Conservation (phyloP, 2,329 filamentous ascomycete species). For the Diatrype stigma region DNA sequence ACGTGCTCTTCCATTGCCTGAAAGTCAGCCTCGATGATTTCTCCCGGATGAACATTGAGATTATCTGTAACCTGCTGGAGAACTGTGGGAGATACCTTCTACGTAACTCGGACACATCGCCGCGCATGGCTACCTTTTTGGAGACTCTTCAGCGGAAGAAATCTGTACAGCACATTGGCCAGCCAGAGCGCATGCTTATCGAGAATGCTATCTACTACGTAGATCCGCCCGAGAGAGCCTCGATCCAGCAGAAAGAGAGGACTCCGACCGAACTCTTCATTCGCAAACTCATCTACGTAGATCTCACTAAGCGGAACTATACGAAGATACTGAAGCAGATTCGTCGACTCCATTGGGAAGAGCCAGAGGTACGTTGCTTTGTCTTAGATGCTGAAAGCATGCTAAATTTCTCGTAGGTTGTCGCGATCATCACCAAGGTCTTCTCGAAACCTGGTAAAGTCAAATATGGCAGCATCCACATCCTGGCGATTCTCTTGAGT, state of each 20-base stretch:
- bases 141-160: slow-evolving; percentile 97
- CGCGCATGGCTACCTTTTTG: slow-evolving; percentile 88
- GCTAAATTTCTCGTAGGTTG: slow-evolving; percentile 46
- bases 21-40: slow-evolving; percentile 98
- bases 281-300: slow-evolving; percentile 85
- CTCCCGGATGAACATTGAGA: slow-evolving; percentile 98
- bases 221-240: slow-evolving; percentile 86
- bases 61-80: slow-evolving; percentile 91
- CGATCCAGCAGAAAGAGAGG: slow-evolving; percentile 94
- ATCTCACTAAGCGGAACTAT: slow-evolving; percentile 91
- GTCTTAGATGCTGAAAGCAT: slow-evolving; percentile 3
- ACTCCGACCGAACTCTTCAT: slow-evolving; percentile 91
- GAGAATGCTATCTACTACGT: slow-evolving; percentile 99
- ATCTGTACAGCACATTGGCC: slow-evolving; percentile 87
- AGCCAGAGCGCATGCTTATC: slow-evolving; percentile 95
- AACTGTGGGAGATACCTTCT: slow-evolving; percentile 94
- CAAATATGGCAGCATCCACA: slow-evolving; percentile 94
- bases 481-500: slow-evolving; percentile 83
- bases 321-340: slow-evolving; percentile 93
- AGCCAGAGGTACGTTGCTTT: slow-evolving; percentile 60
- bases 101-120: slow-evolving; percentile 86
- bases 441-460: slow-evolving; percentile 97
- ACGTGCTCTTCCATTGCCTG: slow-evolving; percentile 97
- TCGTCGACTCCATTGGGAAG: slow-evolving; percentile 95
- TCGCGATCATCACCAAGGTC: slow-evolving; percentile 76